Evolutionary conservation across 2,329 filamentous ascomycete species (phyloP), one percentile per base, ranked within the genome.

Genomic region (Claviceps cyperi): DNA sequence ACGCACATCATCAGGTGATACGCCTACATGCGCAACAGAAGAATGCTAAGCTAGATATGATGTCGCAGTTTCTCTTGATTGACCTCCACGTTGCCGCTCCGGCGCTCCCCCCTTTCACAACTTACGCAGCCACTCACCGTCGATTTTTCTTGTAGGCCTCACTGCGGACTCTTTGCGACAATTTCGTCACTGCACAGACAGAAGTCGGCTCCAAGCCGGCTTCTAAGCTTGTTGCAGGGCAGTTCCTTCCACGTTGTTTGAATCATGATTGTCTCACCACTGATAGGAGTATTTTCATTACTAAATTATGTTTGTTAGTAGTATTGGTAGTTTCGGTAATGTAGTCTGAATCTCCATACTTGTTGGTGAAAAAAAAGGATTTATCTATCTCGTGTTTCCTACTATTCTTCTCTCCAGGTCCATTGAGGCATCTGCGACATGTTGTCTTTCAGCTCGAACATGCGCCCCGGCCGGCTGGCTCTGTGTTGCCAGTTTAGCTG

Each of bases 11-110:
- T 21, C 11, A 41, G 39, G 19, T 15, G 19, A 41, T 13, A 21
- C 4, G 17, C 39, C 17, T 41, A 11, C 21, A 15, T 41, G 19
- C 39, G 11, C 7, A 1, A 43, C 22, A 9, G 21, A 49, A 53
- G 22, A 51, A 50, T 48, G 50, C 47, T 51, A 50, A 49, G 52
- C 50, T 48, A 55, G 52, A 49, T 48, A 43, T 46, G 43, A 43
- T 44, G 48, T 52, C 46, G 46, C 53, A 55, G 53, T 39, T 50
- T 41, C 36, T 46, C 35, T 36, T 48, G 39, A 43, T 40, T 46
- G 17, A 38, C 17, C n/a, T 40, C 8, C 21, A 45, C 41, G 36
- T 24, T 21, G 17, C 35, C 45, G 44, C 40, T 28, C 8, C 36
- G 17, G 24, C 45, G 44, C 40, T 28, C 8, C 36, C 22, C 28